Base-by-base conservation (phyloP, 179 eudicot species). In the Vitellaria paradoxa region DNA sequence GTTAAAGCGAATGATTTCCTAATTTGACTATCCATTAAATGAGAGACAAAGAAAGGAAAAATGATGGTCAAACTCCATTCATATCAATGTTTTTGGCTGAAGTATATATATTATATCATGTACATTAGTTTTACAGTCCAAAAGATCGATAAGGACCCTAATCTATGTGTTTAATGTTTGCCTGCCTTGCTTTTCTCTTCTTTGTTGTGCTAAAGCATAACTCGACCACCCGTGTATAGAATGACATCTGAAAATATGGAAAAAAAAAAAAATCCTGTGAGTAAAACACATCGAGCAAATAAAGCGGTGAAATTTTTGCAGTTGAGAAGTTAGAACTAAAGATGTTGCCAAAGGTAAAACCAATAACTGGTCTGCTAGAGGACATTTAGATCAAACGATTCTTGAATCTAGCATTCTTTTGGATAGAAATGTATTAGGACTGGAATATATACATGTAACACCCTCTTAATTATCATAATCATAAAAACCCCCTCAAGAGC, bases 111-210 rank as follows among this genome's bases (percentile, higher is more conserved):
- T n/a, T n/a, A n/a, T n/a, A n/a, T n/a, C n/a, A n/a, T n/a, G n/a
- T n/a, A n/a, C n/a, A n/a, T n/a, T n/a, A n/a, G n/a, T n/a, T n/a
- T n/a, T n/a, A n/a, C n/a, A n/a, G n/a, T n/a, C n/a, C n/a, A n/a
- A n/a, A n/a, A n/a, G n/a, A n/a, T n/a, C n/a, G n/a, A n/a, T n/a
- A n/a, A n/a, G n/a, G n/a, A n/a, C n/a, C n/a, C n/a, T n/a, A n/a
- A n/a, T n/a, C n/a, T n/a, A 80, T 80, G 70, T 75, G 76, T 40
- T 60, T 76, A 5, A 12, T 80, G 70, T 80, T 80, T 70, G 74
- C 82, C 5, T 42, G 74, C 49, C 78, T 74, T 20, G 78, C 76
- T 24, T 75, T 70, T 69, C 55, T 80, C 65, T 80, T 76, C 65
- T 75, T 76, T 80, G 70, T 80, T 46, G 40, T 64, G 53, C 52